Evolutionary conservation across 768 basidiomycete genomes (phyloP), one percentile per base, ranked within the genome.

Genomic region (Pisolithus marmoratus): DNA sequence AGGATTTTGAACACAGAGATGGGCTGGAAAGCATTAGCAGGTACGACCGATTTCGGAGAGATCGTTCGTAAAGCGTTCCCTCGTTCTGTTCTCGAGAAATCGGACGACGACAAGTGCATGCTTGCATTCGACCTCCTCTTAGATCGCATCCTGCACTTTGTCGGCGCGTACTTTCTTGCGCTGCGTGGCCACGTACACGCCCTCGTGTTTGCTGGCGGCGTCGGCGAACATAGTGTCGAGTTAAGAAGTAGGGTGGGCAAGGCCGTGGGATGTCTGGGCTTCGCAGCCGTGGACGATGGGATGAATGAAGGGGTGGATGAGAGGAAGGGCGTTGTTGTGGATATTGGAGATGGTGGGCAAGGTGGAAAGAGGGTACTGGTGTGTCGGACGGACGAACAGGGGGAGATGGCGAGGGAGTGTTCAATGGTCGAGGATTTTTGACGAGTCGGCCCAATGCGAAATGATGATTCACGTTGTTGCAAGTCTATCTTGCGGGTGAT

Each of bases 121-220:
- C 73, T 93, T 7, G 90, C 91, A 11, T 92, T 90, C 60, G 75
- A 84, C n/a, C 65, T 94, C 31, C 81, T 94, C 60, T 71, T 85
- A 9, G 91, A 94, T 66, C 74, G 91, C 19, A 74, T 94, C 44
- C 60, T 89, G 50, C 76, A 84, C 59, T 91, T 74, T 56, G 66
- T 90, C 43, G 90, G 86, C 6, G 76, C 82, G 44, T 93, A 91
- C 65, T 81, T 84, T 58, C 70, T 90, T 58, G 85, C 88, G 63
- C 78, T 93, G 22, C 74, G 74, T 29, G 79, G 80, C 15, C 54
- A 73, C 23, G 79, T 93, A 11, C 87, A 93, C 63, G 91, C 85
- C 2, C 61, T 94, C 38, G 87, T 94, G 12, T 93, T 94, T 64
- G 77, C 88, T 0, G 92, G 93, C 3, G 92, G 92, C 0, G 90